Evolutionary conservation across 179 eudicot species (phyloP), one percentile per base, ranked within the genome.

Genomic region (Pouteria campechiana): DNA sequence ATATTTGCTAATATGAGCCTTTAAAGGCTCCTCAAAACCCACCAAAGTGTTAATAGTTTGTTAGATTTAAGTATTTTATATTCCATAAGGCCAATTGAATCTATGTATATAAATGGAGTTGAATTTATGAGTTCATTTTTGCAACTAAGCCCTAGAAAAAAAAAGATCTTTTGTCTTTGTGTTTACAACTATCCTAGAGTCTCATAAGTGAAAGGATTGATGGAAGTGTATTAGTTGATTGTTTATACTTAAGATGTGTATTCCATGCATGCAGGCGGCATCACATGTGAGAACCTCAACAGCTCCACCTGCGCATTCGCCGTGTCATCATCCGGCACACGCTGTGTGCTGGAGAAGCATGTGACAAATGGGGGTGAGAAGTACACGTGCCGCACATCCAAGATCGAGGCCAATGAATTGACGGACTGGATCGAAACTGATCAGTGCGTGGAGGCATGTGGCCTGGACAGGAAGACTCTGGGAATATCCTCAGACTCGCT

Each of bases 221-320:
- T n/a, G n/a, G n/a, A n/a, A n/a, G n/a, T n/a, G n/a, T n/a, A n/a
- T n/a, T n/a, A n/a, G n/a, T n/a, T n/a, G n/a, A n/a, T n/a, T n/a
- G n/a, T n/a, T n/a, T n/a, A n/a, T n/a, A n/a, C n/a, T n/a, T n/a
- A n/a, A n/a, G n/a, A n/a, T n/a, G 28, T 38, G 20, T 24, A 1
- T 16, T 19, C 30, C 9, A 1, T 14, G 17, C 3, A 28, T 43
- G 61, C 55, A 63, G 94, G 77, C 32, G 72, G 41, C 9, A 49
- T 83, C 25, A 67, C 44, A 45, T 83, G 94, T 29, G 78, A 76
- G 67, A 41, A 80, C 34, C 64, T 83, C 14, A 61, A 59, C 68
- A 72, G 74, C 47, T 82, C 72, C 21, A 68, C 70, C 2, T 83
- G 94, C 37, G 70, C 89, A 1, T 83, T 65, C 17, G 89, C 94